Evolutionary conservation across 148 eudicot species (phyloP).

Genomic region (Rhododendron molle): DNA sequence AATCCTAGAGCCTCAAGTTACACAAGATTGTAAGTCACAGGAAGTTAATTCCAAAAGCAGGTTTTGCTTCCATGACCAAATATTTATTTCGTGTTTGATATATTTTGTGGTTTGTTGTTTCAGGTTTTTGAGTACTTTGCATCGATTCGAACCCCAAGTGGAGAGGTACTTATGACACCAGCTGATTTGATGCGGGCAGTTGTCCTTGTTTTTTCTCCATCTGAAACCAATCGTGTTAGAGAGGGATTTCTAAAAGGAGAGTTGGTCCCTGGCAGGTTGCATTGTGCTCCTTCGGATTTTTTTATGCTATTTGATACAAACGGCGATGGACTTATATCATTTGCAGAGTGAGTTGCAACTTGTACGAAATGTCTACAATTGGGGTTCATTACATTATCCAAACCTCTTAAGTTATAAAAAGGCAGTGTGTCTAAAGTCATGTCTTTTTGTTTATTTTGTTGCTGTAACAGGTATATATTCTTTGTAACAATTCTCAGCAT

Average conservation of each 20-base stretch:
- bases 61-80: too few relatives aligned
- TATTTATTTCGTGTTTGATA: too few relatives aligned
- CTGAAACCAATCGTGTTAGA: slow-evolving; percentile 60
- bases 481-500: slow-evolving; percentile 65
- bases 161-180: slow-evolving; percentile 77
- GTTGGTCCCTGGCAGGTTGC: slow-evolving; percentile 42
- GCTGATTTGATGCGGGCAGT: slow-evolving; percentile 86
- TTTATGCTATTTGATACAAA: slow-evolving; percentile 91
- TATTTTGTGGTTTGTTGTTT: neutral
- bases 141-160: slow-evolving; percentile 33
- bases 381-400: slow-evolving; percentile 46
- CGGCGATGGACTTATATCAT: slow-evolving; percentile 80
- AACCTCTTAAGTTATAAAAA: slow-evolving; percentile 63
- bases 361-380: neutral
- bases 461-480: slow-evolving; percentile 51
- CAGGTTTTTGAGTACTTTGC: slow-evolving; percentile 97
- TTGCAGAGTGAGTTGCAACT: slow-evolving; percentile 56
- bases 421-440: neutral
- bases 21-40: too few relatives aligned
- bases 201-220: slow-evolving; percentile 84
- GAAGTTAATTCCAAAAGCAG: too few relatives aligned
- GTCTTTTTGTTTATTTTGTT: neutral
- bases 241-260: slow-evolving; percentile 73
- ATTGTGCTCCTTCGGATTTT: slow-evolving; percentile 69
- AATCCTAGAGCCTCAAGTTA: too few relatives aligned